These are phyloP conservation scores for Colletotrichum magnum DNA, from an alignment of 2,329 filamentous ascomycete genomes.

Conservation along the genomic window DNA sequence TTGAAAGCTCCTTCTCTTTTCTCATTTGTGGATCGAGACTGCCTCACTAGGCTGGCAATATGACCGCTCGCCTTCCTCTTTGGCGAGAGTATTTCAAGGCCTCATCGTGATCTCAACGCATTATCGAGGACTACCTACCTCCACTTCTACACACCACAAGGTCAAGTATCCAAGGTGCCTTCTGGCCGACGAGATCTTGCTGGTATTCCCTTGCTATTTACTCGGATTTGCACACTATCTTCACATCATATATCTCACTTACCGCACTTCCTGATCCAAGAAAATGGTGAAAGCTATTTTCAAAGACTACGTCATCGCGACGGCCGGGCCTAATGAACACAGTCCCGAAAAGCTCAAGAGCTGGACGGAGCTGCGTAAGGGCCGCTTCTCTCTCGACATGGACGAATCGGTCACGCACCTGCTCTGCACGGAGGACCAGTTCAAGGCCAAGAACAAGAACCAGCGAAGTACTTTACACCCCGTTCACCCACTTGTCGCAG, in stretches of 20 bases:
- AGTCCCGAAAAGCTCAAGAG: constrained; percentile 69
- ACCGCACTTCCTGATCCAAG: not conserved
- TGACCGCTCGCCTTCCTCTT: no score
- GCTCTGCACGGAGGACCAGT: constrained; percentile 75
- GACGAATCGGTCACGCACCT: constrained; percentile 78
- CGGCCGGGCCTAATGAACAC: constrained; percentile 67
- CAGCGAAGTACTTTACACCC: constrained; percentile 25
- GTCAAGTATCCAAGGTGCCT: no score
- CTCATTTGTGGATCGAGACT: no score
- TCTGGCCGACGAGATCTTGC: no score
- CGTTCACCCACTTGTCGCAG: not conserved
- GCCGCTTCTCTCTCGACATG: constrained; percentile 67
- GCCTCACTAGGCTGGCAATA: no score
- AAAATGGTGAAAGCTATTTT: constrained; percentile 59
- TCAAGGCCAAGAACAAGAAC: constrained; percentile 53
- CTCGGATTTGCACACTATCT: no score
- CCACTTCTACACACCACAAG: no score
- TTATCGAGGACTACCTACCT: no score
- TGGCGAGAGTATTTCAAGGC: no score
- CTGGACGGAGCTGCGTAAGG: constrained; percentile 77
- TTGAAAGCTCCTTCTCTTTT: no score
- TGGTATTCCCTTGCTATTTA: no score
- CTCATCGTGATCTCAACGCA: no score
- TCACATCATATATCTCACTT: not conserved
- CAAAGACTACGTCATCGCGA: constrained; percentile 66